Evolutionary conservation across 1,284 basidiomycete species (phyloP).

Genomic region (Rhodotorula sp.): DNA sequence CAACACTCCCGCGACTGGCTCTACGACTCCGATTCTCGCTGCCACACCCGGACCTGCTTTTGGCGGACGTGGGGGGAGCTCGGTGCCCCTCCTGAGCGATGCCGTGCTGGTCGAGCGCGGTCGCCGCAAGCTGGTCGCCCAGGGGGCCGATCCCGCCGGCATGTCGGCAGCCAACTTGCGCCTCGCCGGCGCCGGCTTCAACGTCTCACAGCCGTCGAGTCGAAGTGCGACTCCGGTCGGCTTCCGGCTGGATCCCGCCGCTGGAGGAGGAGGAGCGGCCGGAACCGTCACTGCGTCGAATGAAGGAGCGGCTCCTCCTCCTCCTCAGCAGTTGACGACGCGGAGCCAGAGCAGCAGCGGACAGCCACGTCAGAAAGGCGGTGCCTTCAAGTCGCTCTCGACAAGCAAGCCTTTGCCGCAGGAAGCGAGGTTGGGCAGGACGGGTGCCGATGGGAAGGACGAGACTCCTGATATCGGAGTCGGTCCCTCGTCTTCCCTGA

Average conservation of each 20-base stretch:
- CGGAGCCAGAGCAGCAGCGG: neutral
- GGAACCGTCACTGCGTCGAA: neutral
- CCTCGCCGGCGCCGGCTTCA: neutral
- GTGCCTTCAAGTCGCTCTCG: neutral
- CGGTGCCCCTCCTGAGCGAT: conserved; percentile 14
- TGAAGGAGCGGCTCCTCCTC: neutral
- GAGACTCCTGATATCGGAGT: neutral
- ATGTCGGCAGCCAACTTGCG: neutral
- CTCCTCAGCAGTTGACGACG: neutral
- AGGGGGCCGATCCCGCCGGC: conserved; percentile 5
- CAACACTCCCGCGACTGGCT: neutral
- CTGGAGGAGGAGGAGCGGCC: neutral
- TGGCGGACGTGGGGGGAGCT: neutral
- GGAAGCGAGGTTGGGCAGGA: neutral
- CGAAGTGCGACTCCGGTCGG: neutral
- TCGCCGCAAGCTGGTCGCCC: conserved; percentile 15
- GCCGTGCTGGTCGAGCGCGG: conserved; percentile 19
- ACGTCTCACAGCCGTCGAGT: neutral
- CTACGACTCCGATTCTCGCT: neutral
- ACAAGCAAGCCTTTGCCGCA: neutral
- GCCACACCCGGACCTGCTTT: neutral
- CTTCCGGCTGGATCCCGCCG: neutral
- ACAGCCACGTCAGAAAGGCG: neutral
- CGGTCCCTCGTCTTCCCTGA: neutral
- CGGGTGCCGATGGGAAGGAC: neutral